Evolutionary conservation across 169 alveolate genomes (phyloP), one percentile per base, ranked within the genome.

Genomic region (Plasmodium vivax): DNA sequence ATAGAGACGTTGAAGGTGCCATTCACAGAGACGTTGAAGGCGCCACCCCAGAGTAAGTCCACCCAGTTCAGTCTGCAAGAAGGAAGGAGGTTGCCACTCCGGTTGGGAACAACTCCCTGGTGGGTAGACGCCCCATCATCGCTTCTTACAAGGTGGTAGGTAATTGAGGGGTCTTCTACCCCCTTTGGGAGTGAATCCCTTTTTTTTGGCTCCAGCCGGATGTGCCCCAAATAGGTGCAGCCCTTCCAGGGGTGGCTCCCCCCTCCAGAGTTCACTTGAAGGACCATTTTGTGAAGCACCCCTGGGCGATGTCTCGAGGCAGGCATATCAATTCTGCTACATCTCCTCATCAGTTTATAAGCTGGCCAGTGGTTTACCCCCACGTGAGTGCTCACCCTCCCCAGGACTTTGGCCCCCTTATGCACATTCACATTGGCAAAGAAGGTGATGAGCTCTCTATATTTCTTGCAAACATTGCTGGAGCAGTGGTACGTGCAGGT

Each of bases 401-500:
- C 77, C 23, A 56, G 34, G 56, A 54, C 81, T 54, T 27, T 16
- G 16, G 16, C 72, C 10, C 36, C 74, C 47, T 27, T n/a, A 16
- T 79, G 51, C 1, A 75, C 12, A 19, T 74, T 16, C 23, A 75
- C 19, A 47, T 73, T 85, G 30, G 41, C 54, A 34, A 85, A 85
- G 32, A 74, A 74, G 8, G 80, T 45, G 5, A 75, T 19, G 12
- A 85, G 0, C 5, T 23, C 74, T 74, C 23, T 56, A 41, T 85
- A 85, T 47, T 9, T 80, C 82, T 88, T 88, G 68, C 34, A 88
- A 23, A 62, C 23, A 58, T 88, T 88, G 36, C 54, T 88, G n/a
- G 82, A 88, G 73, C 41, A 88, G 19, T 88, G 94, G 36, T 77
- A 88, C 10, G 80, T 80, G 47, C 82, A 88, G 73, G 23, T 19